Percentiles rank a stretch among this genome's conserved stretches.
phyloP scores from a whole-genome alignment of 2,329 filamentous ascomycete species.

The Alternaria conjuncta region DNA sequence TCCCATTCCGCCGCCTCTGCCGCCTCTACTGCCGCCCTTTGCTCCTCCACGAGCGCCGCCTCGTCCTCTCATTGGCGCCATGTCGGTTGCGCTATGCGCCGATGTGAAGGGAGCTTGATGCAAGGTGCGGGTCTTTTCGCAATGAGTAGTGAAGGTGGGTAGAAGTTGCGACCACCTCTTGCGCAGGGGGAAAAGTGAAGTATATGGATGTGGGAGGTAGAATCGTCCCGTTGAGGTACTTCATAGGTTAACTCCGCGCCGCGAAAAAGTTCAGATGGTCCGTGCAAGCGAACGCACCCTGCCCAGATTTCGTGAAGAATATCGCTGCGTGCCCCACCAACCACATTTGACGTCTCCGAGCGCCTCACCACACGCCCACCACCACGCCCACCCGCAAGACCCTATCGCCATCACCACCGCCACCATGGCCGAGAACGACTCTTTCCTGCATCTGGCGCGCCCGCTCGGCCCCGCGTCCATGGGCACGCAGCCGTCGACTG shows the following conservation, averaged over 20 bases:
- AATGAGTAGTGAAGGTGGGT: too few relatives aligned
- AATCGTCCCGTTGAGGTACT: neutral
- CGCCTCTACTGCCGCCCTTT: neutral
- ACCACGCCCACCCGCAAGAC: conserved; percentile 13
- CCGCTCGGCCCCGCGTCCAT: conserved; percentile 83
- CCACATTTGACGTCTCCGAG: conserved; percentile 21
- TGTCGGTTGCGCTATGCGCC: neutral
- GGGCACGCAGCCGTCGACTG: conserved; percentile 82
- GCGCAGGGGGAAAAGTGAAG: neutral
- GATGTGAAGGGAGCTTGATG: neutral
- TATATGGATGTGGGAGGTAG: neutral
- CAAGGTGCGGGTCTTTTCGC: neutral
- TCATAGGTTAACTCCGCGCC: too few relatives aligned
- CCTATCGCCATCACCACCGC: conserved; percentile 56
- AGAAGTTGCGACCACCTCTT: neutral
- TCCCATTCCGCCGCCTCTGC: neutral
- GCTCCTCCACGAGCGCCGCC: conserved; percentile 27
- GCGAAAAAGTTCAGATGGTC: conserved; percentile 26
- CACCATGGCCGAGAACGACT: conserved; percentile 83
- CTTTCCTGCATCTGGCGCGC: conserved; percentile 92
- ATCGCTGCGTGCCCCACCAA: conserved; percentile 32
- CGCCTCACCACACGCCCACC: conserved; percentile 3
- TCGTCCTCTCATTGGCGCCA: conserved; percentile 24
- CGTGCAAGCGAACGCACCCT: conserved; percentile 41
- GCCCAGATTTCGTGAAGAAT: conserved; percentile 43